Conservation (phyloP, 2,329 filamentous ascomycete species). For the Pseudopithomyces maydicus region DNA sequence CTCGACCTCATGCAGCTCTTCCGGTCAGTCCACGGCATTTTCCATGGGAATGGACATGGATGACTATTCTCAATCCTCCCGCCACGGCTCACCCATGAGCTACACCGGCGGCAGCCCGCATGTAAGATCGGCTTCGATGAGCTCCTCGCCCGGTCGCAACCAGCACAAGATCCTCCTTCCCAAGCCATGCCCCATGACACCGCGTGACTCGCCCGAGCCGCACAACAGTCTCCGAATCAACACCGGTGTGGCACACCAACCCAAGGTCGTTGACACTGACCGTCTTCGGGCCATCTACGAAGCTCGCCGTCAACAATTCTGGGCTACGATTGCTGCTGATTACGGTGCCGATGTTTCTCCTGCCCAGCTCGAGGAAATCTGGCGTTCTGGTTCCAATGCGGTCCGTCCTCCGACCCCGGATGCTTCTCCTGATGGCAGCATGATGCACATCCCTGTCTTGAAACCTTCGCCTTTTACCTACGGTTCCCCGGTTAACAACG, state of each 20-base stretch:
- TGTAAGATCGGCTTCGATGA: slow-evolving; percentile 34
- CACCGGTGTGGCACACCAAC: slow-evolving; percentile 51
- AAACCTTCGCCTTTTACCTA: slow-evolving; percentile 41
- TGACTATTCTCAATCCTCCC: slow-evolving; percentile 42
- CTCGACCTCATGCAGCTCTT: slow-evolving; percentile 48
- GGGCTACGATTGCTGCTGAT: slow-evolving; percentile 72
- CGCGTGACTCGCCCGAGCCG: slow-evolving; percentile 45
- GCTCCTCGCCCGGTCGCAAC: slow-evolving; percentile 62
- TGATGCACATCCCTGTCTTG: slow-evolving; percentile 41
- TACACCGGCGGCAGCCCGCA: slow-evolving; percentile 54
- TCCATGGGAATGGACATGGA: slow-evolving; percentile 43
- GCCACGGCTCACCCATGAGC: slow-evolving; percentile 50
- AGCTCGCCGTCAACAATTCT: slow-evolving; percentile 72
- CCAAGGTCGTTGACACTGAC: slow-evolving; percentile 64
- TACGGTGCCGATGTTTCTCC: slow-evolving; percentile 70
- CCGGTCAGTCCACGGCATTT: slow-evolving; percentile 46
- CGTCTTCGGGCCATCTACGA: slow-evolving; percentile 74
- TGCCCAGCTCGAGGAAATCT: slow-evolving; percentile 71
- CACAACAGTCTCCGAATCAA: slow-evolving; percentile 49
- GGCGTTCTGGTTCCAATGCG: slow-evolving; percentile 49
- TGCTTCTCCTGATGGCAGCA: slow-evolving; percentile 44
- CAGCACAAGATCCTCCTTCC: slow-evolving; percentile 61
- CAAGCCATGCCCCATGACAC: slow-evolving; percentile 60
- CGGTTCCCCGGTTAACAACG: slow-evolving; percentile 33
- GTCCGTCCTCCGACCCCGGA: slow-evolving; percentile 46